Conservation (phyloP, 495 filamentous ascomycete species). For the Pyrenopolyporus hunteri region DNA sequence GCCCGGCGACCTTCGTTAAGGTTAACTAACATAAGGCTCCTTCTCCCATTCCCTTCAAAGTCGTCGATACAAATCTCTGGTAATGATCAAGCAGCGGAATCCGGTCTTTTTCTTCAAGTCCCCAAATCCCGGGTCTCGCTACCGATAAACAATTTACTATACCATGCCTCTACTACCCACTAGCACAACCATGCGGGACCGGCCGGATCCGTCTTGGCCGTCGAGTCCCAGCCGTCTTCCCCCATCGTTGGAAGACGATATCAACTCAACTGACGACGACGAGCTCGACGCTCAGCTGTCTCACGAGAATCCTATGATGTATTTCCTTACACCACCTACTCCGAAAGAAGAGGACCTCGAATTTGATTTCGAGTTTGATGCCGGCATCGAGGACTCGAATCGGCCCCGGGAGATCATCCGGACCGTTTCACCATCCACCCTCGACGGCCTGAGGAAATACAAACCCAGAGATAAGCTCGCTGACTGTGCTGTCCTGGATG, state of each 20-base stretch:
- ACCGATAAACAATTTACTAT: conserved; percentile 30
- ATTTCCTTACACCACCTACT: conserved; percentile 55
- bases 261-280: conserved; percentile 46
- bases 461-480: conserved; percentile 39
- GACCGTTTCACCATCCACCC: conserved; percentile 55
- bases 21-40: conserved; percentile 28
- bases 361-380: conserved; percentile 57
- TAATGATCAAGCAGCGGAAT: conserved; percentile 26
- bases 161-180: conserved; percentile 39
- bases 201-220: conserved; percentile 41
- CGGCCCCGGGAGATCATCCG: conserved; percentile 48
- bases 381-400: conserved; percentile 56
- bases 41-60: conserved; percentile 9
- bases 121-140: conserved; percentile 1
- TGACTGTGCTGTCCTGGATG: conserved; percentile 45
- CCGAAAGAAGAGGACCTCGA: conserved; percentile 43
- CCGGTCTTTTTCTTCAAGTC: conserved; percentile 4
- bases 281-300: conserved; percentile 46
- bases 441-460: conserved; percentile 53
- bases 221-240: conserved; percentile 44
- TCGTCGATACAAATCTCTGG: background rate
- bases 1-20: conserved; percentile 37
- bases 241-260: conserved; percentile 46
- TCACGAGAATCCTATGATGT: conserved; percentile 55
- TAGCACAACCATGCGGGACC: conserved; percentile 26